phyloP scores from a whole-genome alignment of 108 stramenopile genomes.

The Bacterosira constricta region DNA sequence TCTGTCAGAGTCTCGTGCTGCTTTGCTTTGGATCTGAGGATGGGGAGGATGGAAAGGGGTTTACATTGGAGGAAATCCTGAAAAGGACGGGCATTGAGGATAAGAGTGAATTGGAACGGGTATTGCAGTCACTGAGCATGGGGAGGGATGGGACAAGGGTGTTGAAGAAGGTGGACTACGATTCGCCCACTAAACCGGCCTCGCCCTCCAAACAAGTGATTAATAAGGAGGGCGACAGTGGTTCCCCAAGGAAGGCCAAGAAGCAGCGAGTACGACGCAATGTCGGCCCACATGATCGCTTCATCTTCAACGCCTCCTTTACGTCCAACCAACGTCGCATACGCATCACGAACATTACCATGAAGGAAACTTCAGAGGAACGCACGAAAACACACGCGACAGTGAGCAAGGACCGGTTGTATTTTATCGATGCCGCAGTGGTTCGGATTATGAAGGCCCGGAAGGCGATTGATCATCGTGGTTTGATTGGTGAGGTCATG shows the following conservation, averaged over 20 bases:
- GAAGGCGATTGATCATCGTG: slow-evolving; percentile 89
- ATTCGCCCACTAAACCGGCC: slow-evolving; percentile 1
- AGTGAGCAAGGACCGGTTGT: slow-evolving; percentile 91
- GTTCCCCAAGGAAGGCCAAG: slow-evolving; percentile 42
- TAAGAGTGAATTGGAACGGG: slow-evolving; percentile 83
- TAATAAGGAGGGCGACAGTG: slow-evolving; percentile 14
- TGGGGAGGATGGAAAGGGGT: slow-evolving; percentile 36
- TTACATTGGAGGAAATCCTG: slow-evolving; percentile 74
- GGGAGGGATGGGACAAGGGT: slow-evolving; percentile 86
- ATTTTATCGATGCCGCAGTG: slow-evolving; percentile 95
- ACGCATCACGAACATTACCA: slow-evolving; percentile 93
- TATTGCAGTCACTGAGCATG: slow-evolving; percentile 83
- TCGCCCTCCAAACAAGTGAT: slow-evolving; percentile 10
- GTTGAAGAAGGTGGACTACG: slow-evolving; percentile 66
- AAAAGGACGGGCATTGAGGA: slow-evolving; percentile 87
- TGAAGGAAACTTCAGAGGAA: slow-evolving; percentile 94
- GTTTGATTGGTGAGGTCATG: slow-evolving; percentile 91
- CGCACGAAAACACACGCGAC: slow-evolving; percentile 90
- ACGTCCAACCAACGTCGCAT: slow-evolving; percentile 88
- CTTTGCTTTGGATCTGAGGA: slow-evolving; percentile 78
- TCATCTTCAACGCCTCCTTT: slow-evolving; percentile 83
- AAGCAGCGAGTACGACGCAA: slow-evolving; percentile 66
- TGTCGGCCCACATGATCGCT: slow-evolving; percentile 81
- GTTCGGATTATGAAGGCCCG: slow-evolving; percentile 99
- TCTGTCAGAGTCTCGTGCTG: slow-evolving; percentile 93